Evolutionary conservation across 805 yeast species (phyloP).

Genomic region (Ogataea pini): DNA sequence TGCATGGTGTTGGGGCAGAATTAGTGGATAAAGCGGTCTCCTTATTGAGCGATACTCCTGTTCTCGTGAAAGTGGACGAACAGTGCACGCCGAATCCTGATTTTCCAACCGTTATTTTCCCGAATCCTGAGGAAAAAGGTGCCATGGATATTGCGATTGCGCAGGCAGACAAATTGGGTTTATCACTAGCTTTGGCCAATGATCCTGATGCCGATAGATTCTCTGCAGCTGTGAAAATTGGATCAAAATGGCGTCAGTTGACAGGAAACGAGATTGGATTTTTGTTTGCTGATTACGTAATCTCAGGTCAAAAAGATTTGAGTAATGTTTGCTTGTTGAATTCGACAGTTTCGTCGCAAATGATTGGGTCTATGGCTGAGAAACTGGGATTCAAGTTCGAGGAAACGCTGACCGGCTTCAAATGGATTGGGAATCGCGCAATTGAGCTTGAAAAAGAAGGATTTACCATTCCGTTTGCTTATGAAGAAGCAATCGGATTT

Average conservation of each 20-base stretch:
- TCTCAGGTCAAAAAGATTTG: conserved; percentile 36
- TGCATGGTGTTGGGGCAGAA: conserved; percentile 91
- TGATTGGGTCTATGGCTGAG: conserved; percentile 68
- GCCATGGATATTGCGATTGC: conserved; percentile 74
- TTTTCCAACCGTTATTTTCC: conserved; percentile 84
- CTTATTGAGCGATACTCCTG: conserved; percentile 36
- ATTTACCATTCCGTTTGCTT: conserved; percentile 78
- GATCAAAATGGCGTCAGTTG: conserved; percentile 67
- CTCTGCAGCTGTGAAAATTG: conserved; percentile 67
- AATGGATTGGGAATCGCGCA: conserved; percentile 95
- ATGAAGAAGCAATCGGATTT: conserved; percentile 94
- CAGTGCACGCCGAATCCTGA: conserved; percentile 81
- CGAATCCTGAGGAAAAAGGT: conserved; percentile 95
- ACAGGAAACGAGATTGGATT: conserved; percentile 92
- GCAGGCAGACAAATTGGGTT: conserved; percentile 52
- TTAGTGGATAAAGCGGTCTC: conserved; percentile 48
- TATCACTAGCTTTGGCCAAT: conserved; percentile 72
- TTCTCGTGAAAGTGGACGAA: conserved; percentile 49
- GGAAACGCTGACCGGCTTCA: conserved; percentile 94
- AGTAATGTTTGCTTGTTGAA: conserved; percentile 59
- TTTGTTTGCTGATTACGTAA: conserved; percentile 69
- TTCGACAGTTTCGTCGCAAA: conserved; percentile 91
- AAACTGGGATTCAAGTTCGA: conserved; percentile 58
- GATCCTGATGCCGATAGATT: conserved; percentile 98
- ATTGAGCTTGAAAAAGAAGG: conserved; percentile 68